Base-by-base conservation (phyloP, 345 rosid species). In the Angophora floribunda region DNA sequence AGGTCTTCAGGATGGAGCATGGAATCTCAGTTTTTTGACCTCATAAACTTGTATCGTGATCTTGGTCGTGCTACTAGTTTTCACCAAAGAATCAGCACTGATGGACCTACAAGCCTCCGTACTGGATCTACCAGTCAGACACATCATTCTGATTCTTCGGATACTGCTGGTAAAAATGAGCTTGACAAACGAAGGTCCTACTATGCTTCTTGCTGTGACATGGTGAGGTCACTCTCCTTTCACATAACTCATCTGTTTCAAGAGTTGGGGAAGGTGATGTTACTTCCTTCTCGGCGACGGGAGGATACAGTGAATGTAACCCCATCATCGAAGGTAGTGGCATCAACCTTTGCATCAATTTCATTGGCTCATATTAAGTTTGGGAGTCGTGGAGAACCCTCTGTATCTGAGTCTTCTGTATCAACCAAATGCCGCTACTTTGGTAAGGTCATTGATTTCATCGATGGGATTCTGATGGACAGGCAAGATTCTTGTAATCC, bases 391-490 rank as follows among this genome's bases (percentile, higher is more conserved):
- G 93, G 88, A 52, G 91, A 88, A 89, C 87, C 94, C 70, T 91
- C 96, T 21, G 93, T 92, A 82, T 92, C 94, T 7, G 95, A 96
- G 92, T 91, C 91, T 65, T 91, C 96, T 49, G 89, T 93, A 87
- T 95, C 99, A 89, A 93, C 99, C n/a, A 96, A 96, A 91, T 96
- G 98, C 92, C 99, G 96, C 89, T 97, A 96, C 94, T 96, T 94
- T 91, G 98, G 99, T 87, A 96, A 95, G 94, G 99, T 97, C 89
- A 91, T 97, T 88, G 97, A 96, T 92, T 97, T 97, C 92, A 94
- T 96, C 26, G 96, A 95, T 90, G 97, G 95, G 65, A 91, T 96
- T 94, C 92, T 97, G 86, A 94, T 96, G 92, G 99, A 96, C 92
- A 91, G 97, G 91, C 95, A 95, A 52, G 99, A 97, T 92, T 95